A percentile compares a stretch with the other conserved stretches of the same genome.
Conservation (phyloP, 352 stramenopile species). For the Achlya hypogyna region DNA sequence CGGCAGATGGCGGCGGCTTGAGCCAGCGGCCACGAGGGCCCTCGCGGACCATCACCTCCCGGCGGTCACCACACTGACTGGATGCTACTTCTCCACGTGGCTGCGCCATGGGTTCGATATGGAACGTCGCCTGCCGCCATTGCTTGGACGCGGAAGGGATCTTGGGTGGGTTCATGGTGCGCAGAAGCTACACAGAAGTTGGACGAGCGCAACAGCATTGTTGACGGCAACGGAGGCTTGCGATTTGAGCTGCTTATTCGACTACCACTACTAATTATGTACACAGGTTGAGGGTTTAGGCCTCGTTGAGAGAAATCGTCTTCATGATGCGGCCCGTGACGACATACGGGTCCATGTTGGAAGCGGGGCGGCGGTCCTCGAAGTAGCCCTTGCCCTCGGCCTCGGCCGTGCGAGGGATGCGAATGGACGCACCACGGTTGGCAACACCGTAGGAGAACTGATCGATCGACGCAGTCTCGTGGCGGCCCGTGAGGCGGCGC, state of each 20-base stretch:
- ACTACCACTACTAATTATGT: neutral
- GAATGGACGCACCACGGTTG: slow-evolving; percentile 92
- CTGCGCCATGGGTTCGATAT: no score
- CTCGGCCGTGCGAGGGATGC: slow-evolving; percentile 87
- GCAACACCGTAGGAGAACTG: slow-evolving; percentile 96
- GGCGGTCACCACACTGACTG: no score
- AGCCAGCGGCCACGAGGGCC: no score
- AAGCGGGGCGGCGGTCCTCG: slow-evolving; percentile 84
- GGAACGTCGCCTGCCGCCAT: no score
- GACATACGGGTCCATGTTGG: slow-evolving; percentile 98
- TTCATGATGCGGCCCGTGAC: slow-evolving; percentile 96
- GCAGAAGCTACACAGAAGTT: neutral
- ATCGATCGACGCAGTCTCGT: slow-evolving; percentile 95
- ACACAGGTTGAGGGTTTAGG: no score
- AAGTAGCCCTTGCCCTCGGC: slow-evolving; percentile 88
- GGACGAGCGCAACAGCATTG: neutral
- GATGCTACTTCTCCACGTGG: no score
- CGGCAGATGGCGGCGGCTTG: neutral
- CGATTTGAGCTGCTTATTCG: neutral
- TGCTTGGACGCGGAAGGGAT: no score
- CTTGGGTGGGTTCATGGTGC: neutral
- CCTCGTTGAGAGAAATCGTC: slow-evolving; percentile 86
- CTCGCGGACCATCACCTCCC: no score
- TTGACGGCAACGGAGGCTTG: neutral
- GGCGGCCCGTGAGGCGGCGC: slow-evolving; percentile 90